Percentiles rank a stretch among this genome's conserved stretches.
Conservation (phyloP, 2,329 filamentous ascomycete species). For the Malbranchea cinnamomea region DNA sequence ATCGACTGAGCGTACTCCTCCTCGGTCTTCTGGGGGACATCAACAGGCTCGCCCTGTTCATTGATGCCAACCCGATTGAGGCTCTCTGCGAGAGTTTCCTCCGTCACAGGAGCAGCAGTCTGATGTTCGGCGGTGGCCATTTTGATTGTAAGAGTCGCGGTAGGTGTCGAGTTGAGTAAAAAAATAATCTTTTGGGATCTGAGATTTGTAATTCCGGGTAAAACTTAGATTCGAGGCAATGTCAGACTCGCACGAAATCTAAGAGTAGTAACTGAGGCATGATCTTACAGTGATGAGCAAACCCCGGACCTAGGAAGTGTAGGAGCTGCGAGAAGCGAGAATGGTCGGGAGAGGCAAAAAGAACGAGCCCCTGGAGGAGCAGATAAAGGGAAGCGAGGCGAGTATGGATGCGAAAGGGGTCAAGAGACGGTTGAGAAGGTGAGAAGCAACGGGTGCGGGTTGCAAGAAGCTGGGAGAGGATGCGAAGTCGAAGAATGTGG, state of each 20-base stretch:
- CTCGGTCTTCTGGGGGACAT: conserved; percentile 75
- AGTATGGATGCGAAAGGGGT: neutral
- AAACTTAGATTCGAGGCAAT: no score
- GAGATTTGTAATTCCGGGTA: no score
- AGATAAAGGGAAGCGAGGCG: neutral
- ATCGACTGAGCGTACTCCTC: conserved; percentile 91
- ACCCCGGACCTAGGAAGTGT: no score
- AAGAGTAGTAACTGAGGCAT: no score
- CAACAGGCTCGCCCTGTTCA: conserved; percentile 53
- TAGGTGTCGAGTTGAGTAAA: neutral
- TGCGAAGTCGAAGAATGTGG: neutral
- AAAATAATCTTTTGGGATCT: no score
- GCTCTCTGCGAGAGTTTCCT: conserved; percentile 45
- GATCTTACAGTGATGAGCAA: no score
- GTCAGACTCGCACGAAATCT: no score
- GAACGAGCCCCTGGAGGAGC: no score
- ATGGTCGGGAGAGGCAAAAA: no score
- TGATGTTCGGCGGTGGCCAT: conserved; percentile 47
- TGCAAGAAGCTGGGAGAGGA: neutral
- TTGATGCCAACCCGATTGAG: conserved; percentile 53
- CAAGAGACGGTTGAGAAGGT: conserved; percentile 1
- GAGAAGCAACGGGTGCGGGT: neutral
- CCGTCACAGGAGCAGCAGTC: conserved; percentile 36
- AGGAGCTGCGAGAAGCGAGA: no score
- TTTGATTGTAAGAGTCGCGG: conserved; percentile 7